These are phyloP conservation scores for Leishmania braziliensis DNA, from an alignment of 208 protist genomes.

Conservation along the genomic window DNA sequence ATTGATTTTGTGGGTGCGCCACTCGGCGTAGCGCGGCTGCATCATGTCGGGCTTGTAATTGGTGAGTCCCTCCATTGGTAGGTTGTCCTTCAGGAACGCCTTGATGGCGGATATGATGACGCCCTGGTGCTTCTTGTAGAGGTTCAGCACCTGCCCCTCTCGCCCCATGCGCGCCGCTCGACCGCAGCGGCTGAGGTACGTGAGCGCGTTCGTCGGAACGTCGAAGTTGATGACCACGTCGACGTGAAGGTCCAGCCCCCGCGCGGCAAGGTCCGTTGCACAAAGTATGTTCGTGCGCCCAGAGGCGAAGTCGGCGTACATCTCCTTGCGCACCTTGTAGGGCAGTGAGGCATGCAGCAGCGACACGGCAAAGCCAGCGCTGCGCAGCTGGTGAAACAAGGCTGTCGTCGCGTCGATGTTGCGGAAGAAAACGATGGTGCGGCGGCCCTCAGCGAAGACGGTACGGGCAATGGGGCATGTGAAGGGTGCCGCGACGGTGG, in stretches of 20 bases:
- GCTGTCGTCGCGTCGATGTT: constrained; percentile 79
- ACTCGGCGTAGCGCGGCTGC: constrained; percentile 77
- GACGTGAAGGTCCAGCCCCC: constrained; percentile 85
- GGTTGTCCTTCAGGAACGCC: constrained; percentile 49
- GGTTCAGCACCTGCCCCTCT: constrained; percentile 63
- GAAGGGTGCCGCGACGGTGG: constrained; percentile 75
- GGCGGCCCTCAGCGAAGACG: constrained; percentile 63
- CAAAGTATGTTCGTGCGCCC: constrained; percentile 91
- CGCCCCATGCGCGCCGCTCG: constrained; percentile 81
- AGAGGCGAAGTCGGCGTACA: constrained; percentile 70
- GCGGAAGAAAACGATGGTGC: constrained; percentile 71
- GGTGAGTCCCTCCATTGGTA: constrained; percentile 71
- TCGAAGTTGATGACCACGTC: constrained; percentile 89
- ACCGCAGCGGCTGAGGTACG: constrained; percentile 74
- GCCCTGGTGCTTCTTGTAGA: constrained; percentile 79
- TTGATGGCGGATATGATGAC: constrained; percentile 74
- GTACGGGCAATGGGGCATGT: constrained; percentile 60
- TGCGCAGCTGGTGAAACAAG: constrained; percentile 73
- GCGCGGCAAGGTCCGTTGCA: constrained; percentile 87
- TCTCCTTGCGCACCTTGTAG: constrained; percentile 51
- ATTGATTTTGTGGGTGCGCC: constrained; percentile 79
- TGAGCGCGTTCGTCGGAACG: constrained; percentile 79
- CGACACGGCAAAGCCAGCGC: constrained; percentile 59
- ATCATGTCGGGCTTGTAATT: constrained; percentile 71
- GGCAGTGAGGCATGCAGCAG: constrained; percentile 79